Conservation (phyloP, 371 early-diverging fungal genomes). For the Haplosporangium sp. region DNA sequence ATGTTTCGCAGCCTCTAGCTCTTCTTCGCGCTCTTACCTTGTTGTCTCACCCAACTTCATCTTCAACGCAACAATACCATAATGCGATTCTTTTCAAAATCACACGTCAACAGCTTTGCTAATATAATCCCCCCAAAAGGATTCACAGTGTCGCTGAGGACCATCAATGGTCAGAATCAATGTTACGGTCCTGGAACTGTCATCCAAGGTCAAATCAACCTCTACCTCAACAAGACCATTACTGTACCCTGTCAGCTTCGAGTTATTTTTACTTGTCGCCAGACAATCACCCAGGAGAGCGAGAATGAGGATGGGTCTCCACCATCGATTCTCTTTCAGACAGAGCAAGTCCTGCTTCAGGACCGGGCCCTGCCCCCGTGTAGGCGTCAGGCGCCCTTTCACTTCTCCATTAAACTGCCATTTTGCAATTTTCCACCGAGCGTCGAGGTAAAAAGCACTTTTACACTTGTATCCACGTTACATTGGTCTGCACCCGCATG, state of each 20-base stretch:
- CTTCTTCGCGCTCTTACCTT: neutral
- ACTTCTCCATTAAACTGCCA: slow-evolving; percentile 46
- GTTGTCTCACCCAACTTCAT: neutral
- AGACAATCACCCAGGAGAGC: slow-evolving; percentile 8
- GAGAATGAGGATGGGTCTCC: neutral
- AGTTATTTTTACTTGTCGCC: slow-evolving; percentile 36
- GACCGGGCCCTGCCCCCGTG: slow-evolving; percentile 23
- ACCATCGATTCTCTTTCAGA: slow-evolving; percentile 17
- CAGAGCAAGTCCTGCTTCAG: slow-evolving; percentile 32
- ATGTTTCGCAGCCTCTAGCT: too few relatives aligned
- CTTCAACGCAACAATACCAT: neutral
- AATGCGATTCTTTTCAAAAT: slow-evolving; percentile 27
- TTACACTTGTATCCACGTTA: neutral
- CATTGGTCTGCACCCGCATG: slow-evolving; percentile 1
- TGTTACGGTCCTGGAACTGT: slow-evolving; percentile 34
- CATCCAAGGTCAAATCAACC: slow-evolving; percentile 35
- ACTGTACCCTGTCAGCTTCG: slow-evolving; percentile 25
- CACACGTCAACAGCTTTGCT: slow-evolving; percentile 2
- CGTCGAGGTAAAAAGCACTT: slow-evolving; percentile 24
- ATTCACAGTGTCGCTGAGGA: slow-evolving; percentile 13
- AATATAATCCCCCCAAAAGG: slow-evolving; percentile 24
- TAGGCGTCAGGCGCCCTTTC: slow-evolving; percentile 19
- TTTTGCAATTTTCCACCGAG: slow-evolving; percentile 44
- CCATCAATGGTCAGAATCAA: slow-evolving; percentile 14
- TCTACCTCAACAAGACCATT: slow-evolving; percentile 24